Base-by-base conservation (phyloP, 2,329 filamentous ascomycete species). In the Fonsecaea erecta region DNA sequence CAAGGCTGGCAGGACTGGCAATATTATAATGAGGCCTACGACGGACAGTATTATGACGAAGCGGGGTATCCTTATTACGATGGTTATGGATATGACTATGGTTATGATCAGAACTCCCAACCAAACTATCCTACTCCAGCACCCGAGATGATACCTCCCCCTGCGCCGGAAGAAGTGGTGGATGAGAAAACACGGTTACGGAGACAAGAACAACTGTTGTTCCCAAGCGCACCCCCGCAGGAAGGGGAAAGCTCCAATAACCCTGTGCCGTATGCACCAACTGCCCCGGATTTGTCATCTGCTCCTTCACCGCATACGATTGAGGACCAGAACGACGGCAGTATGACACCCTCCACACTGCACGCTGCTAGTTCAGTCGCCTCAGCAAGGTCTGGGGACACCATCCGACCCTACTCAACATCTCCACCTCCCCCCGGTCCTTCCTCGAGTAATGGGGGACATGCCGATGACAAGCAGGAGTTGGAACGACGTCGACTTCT, bases 171-270 rank as follows among this genome's bases (percentile, higher is more conserved):
- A 62, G 85, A 85, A 65, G 83, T 80, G 3, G 79, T 93, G 34
- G 87, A 89, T 12, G 95, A 98, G 69, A 97, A 97, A 77, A 89
- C 96, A 65, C 88, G 89, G 55, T 79, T 95, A 64, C 86, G 89
- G 53, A 86, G 86, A 64, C 92, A 92, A 46, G 93, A 97, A 78
- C 85, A 89, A 70, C 85, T 88, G 53, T 80, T 97, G 4, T 78
- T 97, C 24, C 94, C 94, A 1, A 97, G 93, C 73, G 88, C 88
- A 72, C 93, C 91, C 14, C 85, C 90, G 12, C 81, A 75, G 12
- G 76, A 80, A 62, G 76, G 77, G 32, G 79, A 79, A n/a, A 79
- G 82, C 9, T 85, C 84, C 6, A 77, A 78, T 5, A 70, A 71
- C 62, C 70, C 62, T 56, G 65, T 61, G 63, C 72, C 70, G 53